A percentile compares a stretch with the other conserved stretches of the same genome.
Evolutionary conservation across 1,139 yeast genomes (phyloP).

Genomic region (Suhomyces terraborum): DNA sequence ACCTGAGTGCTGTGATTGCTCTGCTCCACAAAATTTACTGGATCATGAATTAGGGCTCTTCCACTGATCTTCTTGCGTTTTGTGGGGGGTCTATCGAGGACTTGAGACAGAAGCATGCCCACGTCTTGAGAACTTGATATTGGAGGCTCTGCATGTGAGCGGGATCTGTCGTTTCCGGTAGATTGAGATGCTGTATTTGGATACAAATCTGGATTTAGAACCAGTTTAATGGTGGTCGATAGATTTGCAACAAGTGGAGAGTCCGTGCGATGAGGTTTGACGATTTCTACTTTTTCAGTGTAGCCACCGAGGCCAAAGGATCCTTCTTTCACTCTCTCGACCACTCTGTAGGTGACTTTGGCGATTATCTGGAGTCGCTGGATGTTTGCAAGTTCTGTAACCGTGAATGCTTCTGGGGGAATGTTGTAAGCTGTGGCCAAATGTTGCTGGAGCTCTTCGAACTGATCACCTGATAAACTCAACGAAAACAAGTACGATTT

Average conservation of each 20-base stretch:
- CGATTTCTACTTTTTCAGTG: neutral
- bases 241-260: neutral
- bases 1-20: conserved; percentile 1
- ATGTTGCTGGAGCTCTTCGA: neutral
- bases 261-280: neutral
- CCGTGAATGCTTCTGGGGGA: neutral
- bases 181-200: neutral
- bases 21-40: conserved; percentile 1
- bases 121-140: conserved; percentile 1
- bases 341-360: conserved; percentile 13
- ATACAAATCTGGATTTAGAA: neutral
- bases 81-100: neutral
- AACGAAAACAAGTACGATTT: conserved; percentile 14
- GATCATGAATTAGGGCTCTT: conserved; percentile 7
- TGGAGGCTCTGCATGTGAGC: too few relatives aligned
- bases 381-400: conserved; percentile 9
- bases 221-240: neutral
- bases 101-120: conserved; percentile 7
- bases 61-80: conserved; percentile 8
- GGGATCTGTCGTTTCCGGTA: neutral
- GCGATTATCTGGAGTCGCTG: conserved; percentile 20
- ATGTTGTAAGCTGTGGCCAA: conserved; percentile 1
- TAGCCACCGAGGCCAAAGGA: neutral
- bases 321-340: neutral
- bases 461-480: conserved; percentile 12